Evolutionary conservation across 2,329 filamentous ascomycete genomes (phyloP).

Genomic region (Cadophora sp.): DNA sequence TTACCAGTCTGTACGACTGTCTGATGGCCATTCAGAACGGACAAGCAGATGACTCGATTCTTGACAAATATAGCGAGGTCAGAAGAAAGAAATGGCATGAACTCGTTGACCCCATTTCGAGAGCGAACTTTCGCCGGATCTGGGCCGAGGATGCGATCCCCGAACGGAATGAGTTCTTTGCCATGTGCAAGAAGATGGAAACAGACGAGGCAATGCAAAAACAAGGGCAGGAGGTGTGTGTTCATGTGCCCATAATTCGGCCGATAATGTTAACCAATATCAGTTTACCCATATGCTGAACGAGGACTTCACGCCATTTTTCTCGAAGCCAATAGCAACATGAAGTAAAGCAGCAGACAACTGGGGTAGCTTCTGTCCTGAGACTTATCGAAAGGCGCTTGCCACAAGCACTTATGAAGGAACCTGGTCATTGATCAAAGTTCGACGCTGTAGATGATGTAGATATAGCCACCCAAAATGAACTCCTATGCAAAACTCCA

Average conservation of each 20-base stretch:
- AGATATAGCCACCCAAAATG: constrained; percentile 3
- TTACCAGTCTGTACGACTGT: constrained; percentile 66
- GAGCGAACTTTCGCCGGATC: constrained; percentile 50
- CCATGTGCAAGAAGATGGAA: constrained; percentile 43
- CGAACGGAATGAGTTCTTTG: constrained; percentile 48
- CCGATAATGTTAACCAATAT: background rate
- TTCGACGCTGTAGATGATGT: background rate
- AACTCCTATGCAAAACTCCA: background rate
- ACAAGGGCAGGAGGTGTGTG: constrained; percentile 20
- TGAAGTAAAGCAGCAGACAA: constrained; percentile 2
- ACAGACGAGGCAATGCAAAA: constrained; percentile 33
- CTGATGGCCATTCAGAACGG: constrained; percentile 50
- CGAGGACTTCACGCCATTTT: constrained; percentile 24
- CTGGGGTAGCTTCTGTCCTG: background rate
- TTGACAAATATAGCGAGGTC: constrained; percentile 50
- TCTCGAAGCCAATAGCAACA: constrained; percentile 16
- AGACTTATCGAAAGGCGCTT: background rate
- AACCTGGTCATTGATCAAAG: background rate
- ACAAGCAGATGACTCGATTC: constrained; percentile 46
- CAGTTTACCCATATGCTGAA: constrained; percentile 24
- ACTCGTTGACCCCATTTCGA: constrained; percentile 49
- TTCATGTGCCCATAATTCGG: too few relatives aligned
- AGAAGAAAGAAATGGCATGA: constrained; percentile 47
- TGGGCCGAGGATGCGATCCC: constrained; percentile 43
- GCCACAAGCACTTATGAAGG: background rate